Base-by-base conservation (phyloP, 495 filamentous ascomycete species). In the Halenospora varia region DNA sequence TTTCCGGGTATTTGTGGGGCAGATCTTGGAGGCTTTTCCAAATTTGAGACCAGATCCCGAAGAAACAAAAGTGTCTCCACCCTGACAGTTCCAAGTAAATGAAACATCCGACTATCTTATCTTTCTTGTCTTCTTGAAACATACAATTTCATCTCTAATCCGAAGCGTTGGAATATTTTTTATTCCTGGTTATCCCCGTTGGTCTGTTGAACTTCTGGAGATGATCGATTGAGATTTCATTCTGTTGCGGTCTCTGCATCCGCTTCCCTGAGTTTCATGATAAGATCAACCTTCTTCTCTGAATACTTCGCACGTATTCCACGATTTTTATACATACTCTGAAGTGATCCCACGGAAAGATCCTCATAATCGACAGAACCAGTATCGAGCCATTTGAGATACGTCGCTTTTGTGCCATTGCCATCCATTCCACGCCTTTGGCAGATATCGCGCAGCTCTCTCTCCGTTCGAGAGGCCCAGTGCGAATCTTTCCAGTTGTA, bases 371-470 rank as follows among this genome's bases (percentile, higher is more conserved):
- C 51, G 6, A 60, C 25, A 1, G 13, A n/a, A 13, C 57, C 57
- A 4, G 57, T 60, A 18, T 60, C 57, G 23, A 60, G 57, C 57
- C 57, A 60, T 17, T 59, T 59, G 3, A 59, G 18, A 48, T 52
- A 45, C 4, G 50, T 40, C 23, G 57, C 50, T 26, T 54, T 60
- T n/a, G 57, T 51, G 2, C 51, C 57, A 11, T 13, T 10, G 3
- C 41, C 50, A 4, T 48, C 35, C 57, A 60, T 60, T 39, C 51
- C 57, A 15, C 56, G 48, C 17, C 51, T 15, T 8, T 18, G 1
- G 29, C 42, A 54, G n/a, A 60, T 60, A n/a, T 60, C 57, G 4
- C 39, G 2, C 13, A 60, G 15, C 24, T 60, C 44, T 2, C 57
- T 40, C 22, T 60, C 50, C 8, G 41, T 54, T 54, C 51, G 53